Evolutionary conservation across 2,329 filamentous ascomycete species (phyloP).

Genomic region (Herpotrichia juniperi): DNA sequence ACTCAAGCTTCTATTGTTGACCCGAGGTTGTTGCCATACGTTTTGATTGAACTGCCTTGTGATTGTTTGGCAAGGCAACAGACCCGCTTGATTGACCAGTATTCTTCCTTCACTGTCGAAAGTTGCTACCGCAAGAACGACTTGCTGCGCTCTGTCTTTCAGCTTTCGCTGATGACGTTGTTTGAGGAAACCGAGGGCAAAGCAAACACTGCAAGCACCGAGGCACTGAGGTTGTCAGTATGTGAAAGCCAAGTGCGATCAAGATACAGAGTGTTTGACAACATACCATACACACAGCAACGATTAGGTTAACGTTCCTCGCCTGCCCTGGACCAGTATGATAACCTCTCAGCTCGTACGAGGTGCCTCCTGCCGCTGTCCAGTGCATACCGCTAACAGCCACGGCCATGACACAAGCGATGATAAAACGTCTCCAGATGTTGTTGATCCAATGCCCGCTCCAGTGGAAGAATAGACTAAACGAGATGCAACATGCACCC

Average conservation of each 20-base stretch:
- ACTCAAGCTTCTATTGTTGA: neutral
- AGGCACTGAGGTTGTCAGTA: slow-evolving; percentile 61
- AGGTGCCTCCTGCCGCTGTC: slow-evolving; percentile 75
- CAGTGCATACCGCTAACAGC: slow-evolving; percentile 90
- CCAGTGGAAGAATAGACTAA: slow-evolving; percentile 79
- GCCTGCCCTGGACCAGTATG: slow-evolving; percentile 47
- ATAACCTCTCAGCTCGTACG: slow-evolving; percentile 63
- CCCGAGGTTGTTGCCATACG: slow-evolving; percentile 14
- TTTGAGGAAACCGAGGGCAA: slow-evolving; percentile 43
- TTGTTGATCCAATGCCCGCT: slow-evolving; percentile 77
- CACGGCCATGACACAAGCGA: slow-evolving; percentile 70
- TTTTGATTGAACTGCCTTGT: slow-evolving; percentile 62
- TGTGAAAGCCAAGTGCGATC: slow-evolving; percentile 69
- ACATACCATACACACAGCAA: slow-evolving; percentile 73
- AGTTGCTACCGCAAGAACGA: slow-evolving; percentile 64
- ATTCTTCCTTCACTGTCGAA: slow-evolving; percentile 72
- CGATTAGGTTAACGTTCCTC: slow-evolving; percentile 71
- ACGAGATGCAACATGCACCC: slow-evolving; percentile 70
- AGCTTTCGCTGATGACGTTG: slow-evolving; percentile 47
- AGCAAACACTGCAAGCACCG: slow-evolving; percentile 46
- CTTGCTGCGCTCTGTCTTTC: slow-evolving; percentile 57
- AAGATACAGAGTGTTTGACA: slow-evolving; percentile 47
- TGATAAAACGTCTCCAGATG: slow-evolving; percentile 75
- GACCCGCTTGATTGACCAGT: slow-evolving; percentile 72
- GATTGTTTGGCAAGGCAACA: slow-evolving; percentile 75